phyloP scores from a whole-genome alignment of 108 stramenopile genomes.

The Fistulifera solaris region DNA sequence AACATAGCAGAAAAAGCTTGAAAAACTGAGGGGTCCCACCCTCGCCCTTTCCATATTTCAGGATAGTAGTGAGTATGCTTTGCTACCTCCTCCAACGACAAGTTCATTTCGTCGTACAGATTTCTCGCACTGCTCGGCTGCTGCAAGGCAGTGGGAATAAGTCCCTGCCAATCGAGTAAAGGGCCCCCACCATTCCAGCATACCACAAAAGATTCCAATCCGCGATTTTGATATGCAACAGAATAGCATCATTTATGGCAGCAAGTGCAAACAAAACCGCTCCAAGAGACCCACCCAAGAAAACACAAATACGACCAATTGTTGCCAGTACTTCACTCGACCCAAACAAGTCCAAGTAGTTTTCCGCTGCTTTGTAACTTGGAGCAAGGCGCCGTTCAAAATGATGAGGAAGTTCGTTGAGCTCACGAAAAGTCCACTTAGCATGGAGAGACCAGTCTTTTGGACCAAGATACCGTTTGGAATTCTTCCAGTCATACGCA shows the following conservation, averaged over 20 bases:
- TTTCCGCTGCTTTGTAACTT: conserved; percentile 76
- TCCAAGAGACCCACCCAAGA: conserved; percentile 89
- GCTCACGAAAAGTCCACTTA: conserved; percentile 90
- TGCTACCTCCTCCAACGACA: conserved; percentile 52
- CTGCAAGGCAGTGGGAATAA: conserved; percentile 49
- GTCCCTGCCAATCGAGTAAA: conserved; percentile 70
- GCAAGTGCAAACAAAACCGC: conserved; percentile 84
- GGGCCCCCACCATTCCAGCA: conserved; percentile 64
- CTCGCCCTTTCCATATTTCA: conserved; percentile 70
- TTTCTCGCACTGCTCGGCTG: conserved; percentile 41
- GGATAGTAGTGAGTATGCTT: conserved; percentile 88
- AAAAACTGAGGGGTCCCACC: conserved; percentile 57
- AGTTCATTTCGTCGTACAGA: conserved; percentile 58
- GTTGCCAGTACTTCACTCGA: conserved; percentile 66
- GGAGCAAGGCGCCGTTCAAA: conserved; percentile 82
- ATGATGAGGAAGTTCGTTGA: conserved; percentile 90
- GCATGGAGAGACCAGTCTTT: conserved; percentile 84
- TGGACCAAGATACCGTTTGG: conserved; percentile 87
- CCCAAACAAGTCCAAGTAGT: conserved; percentile 79
- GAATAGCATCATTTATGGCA: conserved; percentile 86
- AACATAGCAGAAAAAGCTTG: conserved; percentile 59
- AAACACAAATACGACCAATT: conserved; percentile 69
- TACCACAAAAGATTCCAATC: conserved; percentile 94
- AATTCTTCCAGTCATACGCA: conserved; percentile 86
- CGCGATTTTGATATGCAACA: conserved; percentile 86